These are phyloP conservation scores for Fusarium armeniacum DNA, from an alignment of 2,329 filamentous ascomycete species.

Conservation along the genomic window DNA sequence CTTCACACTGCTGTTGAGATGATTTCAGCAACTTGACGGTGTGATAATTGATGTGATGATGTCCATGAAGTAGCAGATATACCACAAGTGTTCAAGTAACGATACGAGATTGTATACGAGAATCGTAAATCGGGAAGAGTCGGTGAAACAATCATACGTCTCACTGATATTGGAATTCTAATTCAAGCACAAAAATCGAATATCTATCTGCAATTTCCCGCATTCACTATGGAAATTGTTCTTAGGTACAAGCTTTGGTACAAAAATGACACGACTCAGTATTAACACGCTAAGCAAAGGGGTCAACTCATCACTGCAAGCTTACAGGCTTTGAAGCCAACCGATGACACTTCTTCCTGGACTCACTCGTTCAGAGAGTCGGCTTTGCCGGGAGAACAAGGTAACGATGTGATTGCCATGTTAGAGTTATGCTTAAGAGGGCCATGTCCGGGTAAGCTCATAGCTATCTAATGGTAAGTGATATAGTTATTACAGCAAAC, in stretches of 20 bases:
- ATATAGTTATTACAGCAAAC: constrained; percentile 7
- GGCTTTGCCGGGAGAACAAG: constrained; percentile 11
- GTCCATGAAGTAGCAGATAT: neutral
- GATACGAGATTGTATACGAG: neutral
- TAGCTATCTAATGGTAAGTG: constrained; percentile 1
- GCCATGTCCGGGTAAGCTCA: constrained; percentile 6
- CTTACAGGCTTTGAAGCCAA: constrained; percentile 5
- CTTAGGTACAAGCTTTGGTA: neutral
- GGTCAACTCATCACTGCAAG: constrained; percentile 16
- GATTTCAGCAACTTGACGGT: no score
- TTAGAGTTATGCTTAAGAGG: constrained; percentile 16
- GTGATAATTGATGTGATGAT: no score
- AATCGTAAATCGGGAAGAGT: neutral
- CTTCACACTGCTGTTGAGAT: no score
- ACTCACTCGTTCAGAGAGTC: constrained; percentile 14
- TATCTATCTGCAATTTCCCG: neutral
- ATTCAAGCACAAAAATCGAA: neutral
- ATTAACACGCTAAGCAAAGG: constrained; percentile 23
- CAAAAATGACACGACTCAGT: constrained; percentile 28
- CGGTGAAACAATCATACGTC: neutral
- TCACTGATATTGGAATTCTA: neutral
- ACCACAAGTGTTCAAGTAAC: neutral
- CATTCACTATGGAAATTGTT: neutral
- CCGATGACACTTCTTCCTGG: neutral
- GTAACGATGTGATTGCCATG: constrained; percentile 6